Conservation (phyloP, 192 early-diverging fungal genomes). For the Mortierella hygrophila region DNA sequence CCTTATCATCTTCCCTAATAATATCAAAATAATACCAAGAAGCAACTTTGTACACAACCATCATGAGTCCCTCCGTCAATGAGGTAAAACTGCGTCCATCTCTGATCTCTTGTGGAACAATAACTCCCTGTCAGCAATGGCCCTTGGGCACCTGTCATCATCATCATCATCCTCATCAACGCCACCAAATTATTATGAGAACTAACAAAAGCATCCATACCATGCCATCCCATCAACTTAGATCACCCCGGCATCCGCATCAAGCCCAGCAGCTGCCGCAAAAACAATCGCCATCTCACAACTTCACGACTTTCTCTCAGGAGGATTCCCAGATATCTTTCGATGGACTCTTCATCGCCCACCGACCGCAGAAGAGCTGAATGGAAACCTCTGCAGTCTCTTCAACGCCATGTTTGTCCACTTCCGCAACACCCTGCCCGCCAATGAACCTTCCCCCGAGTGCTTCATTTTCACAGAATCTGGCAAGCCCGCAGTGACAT, state of each 20-base stretch:
- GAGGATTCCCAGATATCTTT: constrained; percentile 51
- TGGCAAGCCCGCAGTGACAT: constrained; percentile 41
- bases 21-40: constrained; percentile 8
- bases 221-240: not conserved
- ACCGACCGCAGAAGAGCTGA: constrained; percentile 46
- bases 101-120: not conserved
- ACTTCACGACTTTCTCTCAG: constrained; percentile 49
- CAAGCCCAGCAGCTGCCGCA: constrained; percentile 5
- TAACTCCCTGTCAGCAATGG: no score
- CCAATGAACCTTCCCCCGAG: constrained; percentile 37
- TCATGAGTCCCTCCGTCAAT: constrained; percentile 32
- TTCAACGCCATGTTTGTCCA: constrained; percentile 54
- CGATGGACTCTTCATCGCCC: constrained; percentile 43
- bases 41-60: not conserved
- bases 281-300: constrained; percentile 54
- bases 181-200: not conserved
- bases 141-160: not conserved
- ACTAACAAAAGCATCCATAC: not conserved
- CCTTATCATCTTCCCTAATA: not conserved
- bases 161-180: not conserved
- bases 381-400: constrained; percentile 49
- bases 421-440: constrained; percentile 28
- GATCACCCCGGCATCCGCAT: not conserved
- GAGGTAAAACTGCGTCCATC: constrained; percentile 11
- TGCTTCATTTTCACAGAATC: constrained; percentile 54